Evolutionary conservation across 176 grass and related monocot genomes (phyloP).

Genomic region (Eragrostis curvula): DNA sequence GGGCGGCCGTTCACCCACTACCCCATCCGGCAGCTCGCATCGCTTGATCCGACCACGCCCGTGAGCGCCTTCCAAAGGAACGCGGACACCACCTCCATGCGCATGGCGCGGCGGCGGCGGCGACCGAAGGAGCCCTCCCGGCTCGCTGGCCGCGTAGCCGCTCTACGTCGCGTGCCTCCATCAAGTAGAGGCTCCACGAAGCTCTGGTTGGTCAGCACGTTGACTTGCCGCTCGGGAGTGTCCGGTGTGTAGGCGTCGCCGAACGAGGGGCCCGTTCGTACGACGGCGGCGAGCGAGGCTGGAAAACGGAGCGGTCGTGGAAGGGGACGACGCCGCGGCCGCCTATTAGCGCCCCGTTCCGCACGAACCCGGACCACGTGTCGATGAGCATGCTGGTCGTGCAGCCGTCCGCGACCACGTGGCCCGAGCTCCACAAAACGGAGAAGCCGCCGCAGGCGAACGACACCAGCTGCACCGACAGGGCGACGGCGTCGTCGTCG

Average conservation of each 20-base stretch:
- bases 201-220: conserved; percentile 39
- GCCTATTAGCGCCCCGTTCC: background rate
- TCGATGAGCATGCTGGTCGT: conserved; percentile 22
- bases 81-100: conserved; percentile 41
- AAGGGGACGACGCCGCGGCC: background rate
- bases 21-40: conserved; percentile 44
- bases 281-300: conserved; percentile 9
- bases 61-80: conserved; percentile 60
- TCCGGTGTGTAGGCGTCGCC: conserved; percentile 27
- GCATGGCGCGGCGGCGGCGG: background rate
- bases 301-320: conserved; percentile 55
- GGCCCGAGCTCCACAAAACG: conserved; percentile 49
- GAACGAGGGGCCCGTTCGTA: conserved; percentile 29
- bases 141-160: background rate
- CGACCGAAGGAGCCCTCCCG: background rate
- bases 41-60: conserved; percentile 13
- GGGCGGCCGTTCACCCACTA: conserved; percentile 47
- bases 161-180: conserved; percentile 34
- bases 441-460: conserved; percentile 59
- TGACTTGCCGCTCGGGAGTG: conserved; percentile 12
- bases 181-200: conserved; percentile 36
- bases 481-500: conserved; percentile 1
- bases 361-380: conserved; percentile 35
- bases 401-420: conserved; percentile 45
- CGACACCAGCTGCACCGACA: conserved; percentile 54